Percentiles rank a stretch among this genome's conserved stretches.
Conservation (phyloP, 2,329 filamentous ascomycete species). For the Zopfia rhizophila region DNA sequence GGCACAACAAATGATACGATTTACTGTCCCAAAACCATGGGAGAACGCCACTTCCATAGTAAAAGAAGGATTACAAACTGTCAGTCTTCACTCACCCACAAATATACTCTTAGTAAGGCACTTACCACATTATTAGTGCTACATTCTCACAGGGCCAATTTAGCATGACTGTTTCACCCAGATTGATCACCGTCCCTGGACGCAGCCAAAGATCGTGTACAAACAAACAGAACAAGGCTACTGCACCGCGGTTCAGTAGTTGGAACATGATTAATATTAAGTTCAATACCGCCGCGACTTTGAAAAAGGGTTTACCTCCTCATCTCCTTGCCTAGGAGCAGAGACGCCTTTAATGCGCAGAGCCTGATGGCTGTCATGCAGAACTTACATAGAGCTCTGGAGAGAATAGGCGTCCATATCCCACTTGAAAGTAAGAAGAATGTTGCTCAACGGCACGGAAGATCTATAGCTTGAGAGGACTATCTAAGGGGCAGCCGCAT, state of each 20-base stretch:
- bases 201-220: slow-evolving; percentile 72
- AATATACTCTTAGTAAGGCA: no score
- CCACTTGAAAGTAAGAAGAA: no score
- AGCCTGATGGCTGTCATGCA: no score
- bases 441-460: slow-evolving; percentile 14
- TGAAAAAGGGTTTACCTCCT: no score
- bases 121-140: no score
- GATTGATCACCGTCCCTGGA: slow-evolving; percentile 76
- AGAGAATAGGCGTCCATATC: no score
- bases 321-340: slow-evolving; percentile 33
- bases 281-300: no score
- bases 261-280: slow-evolving; percentile 80
- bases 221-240: slow-evolving; percentile 67
- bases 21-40: slow-evolving; percentile 37
- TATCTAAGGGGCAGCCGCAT: slow-evolving; percentile 47
- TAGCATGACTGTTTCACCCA: slow-evolving; percentile 69
- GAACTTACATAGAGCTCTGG: no score
- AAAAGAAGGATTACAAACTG: slow-evolving; percentile 33
- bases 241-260: slow-evolving; percentile 57
- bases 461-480: slow-evolving; percentile 55
- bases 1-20: slow-evolving; percentile 44
- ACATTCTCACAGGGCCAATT: no score
- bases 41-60: slow-evolving; percentile 45
- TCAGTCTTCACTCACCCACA: slow-evolving; percentile 24
- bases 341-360: no score